Conservation (phyloP, 805 yeast species). For the Teunomyces kruisii region DNA sequence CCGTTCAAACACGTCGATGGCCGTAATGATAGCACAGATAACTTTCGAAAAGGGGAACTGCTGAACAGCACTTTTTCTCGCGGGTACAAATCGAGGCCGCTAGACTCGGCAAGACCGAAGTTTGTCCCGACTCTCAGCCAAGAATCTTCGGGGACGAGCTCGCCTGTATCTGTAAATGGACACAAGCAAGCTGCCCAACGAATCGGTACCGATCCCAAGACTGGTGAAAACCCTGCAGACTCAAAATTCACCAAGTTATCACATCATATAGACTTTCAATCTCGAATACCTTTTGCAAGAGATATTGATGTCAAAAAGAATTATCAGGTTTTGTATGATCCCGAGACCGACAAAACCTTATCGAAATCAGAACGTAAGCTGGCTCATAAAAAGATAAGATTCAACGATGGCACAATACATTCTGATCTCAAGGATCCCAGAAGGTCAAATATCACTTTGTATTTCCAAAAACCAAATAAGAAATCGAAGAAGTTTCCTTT, state of each 20-base stretch:
- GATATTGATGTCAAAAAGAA: constrained; percentile 23
- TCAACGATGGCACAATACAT: constrained; percentile 19
- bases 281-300: constrained; percentile 8
- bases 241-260: constrained; percentile 26
- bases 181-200: background rate
- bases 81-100: background rate
- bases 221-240: constrained; percentile 35
- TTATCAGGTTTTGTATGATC: constrained; percentile 52
- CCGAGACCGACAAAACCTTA: constrained; percentile 38
- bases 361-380: constrained; percentile 30
- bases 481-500: constrained; percentile 41
- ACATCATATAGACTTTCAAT: constrained; percentile 25
- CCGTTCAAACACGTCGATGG: constrained; percentile 2
- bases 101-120: background rate
- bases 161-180: background rate
- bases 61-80: background rate
- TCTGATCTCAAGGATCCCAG: constrained; percentile 44
- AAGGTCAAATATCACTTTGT: constrained; percentile 19
- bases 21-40: background rate
- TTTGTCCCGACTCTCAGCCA: background rate
- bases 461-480: constrained; percentile 39
- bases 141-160: background rate
- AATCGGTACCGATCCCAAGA: constrained; percentile 30
- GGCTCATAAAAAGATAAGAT: constrained; percentile 41
- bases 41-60: background rate